These are phyloP conservation scores for Linderina pennispora DNA, from an alignment of 192 early-diverging fungal species.

Conservation along the genomic window DNA sequence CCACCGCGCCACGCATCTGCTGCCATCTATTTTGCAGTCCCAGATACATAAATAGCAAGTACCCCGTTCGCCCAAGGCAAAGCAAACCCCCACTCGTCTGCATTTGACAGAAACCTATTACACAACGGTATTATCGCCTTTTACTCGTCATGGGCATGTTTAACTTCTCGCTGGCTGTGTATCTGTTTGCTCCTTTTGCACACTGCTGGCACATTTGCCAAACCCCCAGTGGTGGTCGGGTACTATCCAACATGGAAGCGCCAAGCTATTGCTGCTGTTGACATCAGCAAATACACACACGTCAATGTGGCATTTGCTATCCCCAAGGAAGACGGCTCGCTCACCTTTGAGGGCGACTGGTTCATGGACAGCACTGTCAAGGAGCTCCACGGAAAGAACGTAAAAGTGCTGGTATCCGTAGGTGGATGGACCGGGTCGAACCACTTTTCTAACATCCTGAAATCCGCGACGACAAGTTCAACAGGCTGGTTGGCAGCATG, in stretches of 20 bases:
- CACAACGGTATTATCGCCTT: too few species aligned
- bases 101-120: too few species aligned
- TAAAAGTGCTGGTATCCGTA: constrained; percentile 56
- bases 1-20: too few species aligned
- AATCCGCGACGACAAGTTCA: constrained; percentile 4
- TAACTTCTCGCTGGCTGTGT: too few species aligned
- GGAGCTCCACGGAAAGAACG: constrained; percentile 40
- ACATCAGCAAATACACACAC: constrained; percentile 53
- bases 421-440: constrained; percentile 65
- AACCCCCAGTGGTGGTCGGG: too few species aligned
- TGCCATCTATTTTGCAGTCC: too few species aligned
- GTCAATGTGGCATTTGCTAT: constrained; percentile 61
- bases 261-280: constrained; percentile 6
- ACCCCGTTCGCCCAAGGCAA: too few species aligned
- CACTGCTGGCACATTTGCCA: too few species aligned
- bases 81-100: too few species aligned
- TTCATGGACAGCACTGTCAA: constrained; percentile 26
- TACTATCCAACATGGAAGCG: constrained; percentile 35
- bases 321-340: constrained; percentile 23
- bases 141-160: too few species aligned
- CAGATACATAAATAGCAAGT: too few species aligned
- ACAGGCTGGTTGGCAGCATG: constrained; percentile 44
- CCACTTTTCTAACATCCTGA: constrained; percentile 27
- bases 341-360: constrained; percentile 15
- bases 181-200: too few species aligned